Conservation (phyloP, 1,139 yeast species). For the Candida albicans region DNA sequence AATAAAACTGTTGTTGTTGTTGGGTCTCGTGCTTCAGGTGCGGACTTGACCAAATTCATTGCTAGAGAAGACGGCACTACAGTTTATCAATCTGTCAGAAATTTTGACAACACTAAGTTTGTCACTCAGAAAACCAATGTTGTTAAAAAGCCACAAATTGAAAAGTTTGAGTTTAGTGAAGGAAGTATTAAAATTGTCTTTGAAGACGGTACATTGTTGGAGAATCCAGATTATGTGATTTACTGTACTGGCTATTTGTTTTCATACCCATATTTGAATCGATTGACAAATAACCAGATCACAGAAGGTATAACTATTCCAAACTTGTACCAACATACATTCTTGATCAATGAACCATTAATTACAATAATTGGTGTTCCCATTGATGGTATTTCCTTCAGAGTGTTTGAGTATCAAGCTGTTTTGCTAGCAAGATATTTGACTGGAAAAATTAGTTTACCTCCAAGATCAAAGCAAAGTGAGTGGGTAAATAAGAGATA, state of each 20-base stretch:
- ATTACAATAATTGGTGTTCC: slow-evolving; percentile 43
- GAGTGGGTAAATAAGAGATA: slow-evolving; percentile 32
- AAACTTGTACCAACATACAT: slow-evolving; percentile 39
- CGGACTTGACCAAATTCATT: slow-evolving; percentile 35
- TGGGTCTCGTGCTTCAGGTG: slow-evolving; percentile 48
- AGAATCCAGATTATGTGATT: slow-evolving; percentile 35
- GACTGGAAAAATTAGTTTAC: slow-evolving; percentile 33
- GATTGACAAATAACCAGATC: slow-evolving; percentile 23
- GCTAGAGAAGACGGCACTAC: slow-evolving; percentile 21
- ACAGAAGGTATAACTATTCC: slow-evolving; percentile 35
- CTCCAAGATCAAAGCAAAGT: slow-evolving; percentile 28
- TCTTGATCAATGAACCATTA: slow-evolving; percentile 36
- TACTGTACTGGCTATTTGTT: slow-evolving; percentile 49
- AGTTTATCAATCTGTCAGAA: slow-evolving; percentile 33
- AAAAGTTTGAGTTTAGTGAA: slow-evolving; percentile 14
- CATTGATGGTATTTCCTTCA: slow-evolving; percentile 37
- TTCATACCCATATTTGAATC: slow-evolving; percentile 42
- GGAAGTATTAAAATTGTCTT: slow-evolving; percentile 27
- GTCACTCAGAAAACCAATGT: slow-evolving; percentile 22
- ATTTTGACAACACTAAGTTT: slow-evolving; percentile 16
- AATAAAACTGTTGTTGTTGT: slow-evolving; percentile 37
- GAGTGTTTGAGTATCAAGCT: slow-evolving; percentile 47
- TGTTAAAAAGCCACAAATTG: slow-evolving; percentile 24
- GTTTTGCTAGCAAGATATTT: slow-evolving; percentile 34
- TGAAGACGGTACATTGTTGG: slow-evolving; percentile 27